Evolutionary conservation across 1,139 yeast species (phyloP), one percentile per base, ranked within the genome.

Genomic region (Candida buenavistaensis): DNA sequence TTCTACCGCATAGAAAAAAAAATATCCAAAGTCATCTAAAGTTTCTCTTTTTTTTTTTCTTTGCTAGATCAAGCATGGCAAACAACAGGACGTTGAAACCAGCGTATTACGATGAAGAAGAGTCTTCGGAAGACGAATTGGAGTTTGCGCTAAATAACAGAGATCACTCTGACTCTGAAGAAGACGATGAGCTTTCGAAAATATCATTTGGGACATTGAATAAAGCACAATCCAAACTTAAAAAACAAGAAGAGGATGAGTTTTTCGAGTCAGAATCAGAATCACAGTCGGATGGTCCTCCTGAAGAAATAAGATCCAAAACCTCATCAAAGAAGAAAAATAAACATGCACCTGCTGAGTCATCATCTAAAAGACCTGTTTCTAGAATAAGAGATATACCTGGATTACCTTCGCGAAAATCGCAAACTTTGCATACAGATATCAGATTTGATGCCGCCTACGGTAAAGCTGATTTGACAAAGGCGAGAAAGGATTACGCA

Each of bases 381-480:
- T 67, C 88, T 0, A 71, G 68, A 47, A 68, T 88, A 26, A 69
- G 96, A 46, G 78, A 80, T 22, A 80, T 88, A 13, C 92, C 90
- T 0, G 96, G 96, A 0, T 58, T 86, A 28, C 73, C 69, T 15
- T 57, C 70, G 13, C 65, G 64, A 45, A 63, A 64, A 30, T 51
- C 59, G 12, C 55, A 68, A 28, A 56, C 67, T 21, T 56, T 80
- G 24, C 79, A 84, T 52, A 72, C 78, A 35, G 98, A 92, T 63
- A 80, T 94, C 22, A 72, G 98, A 47, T 92, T 92, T 56, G 96
- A 90, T 59, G 76, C 94, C 1, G 89, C 96, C 0, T 78, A 80
- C 45, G 97, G 97, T 39, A 83, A 80, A 49, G 86, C 95, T 0
- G 92, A 89, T 52, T 62, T 78, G 39, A 64, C 68, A 22, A 70